These are phyloP conservation scores for Dissoconium aciculare DNA, from an alignment of 2,329 filamentous ascomycete genomes.

Conservation along the genomic window DNA sequence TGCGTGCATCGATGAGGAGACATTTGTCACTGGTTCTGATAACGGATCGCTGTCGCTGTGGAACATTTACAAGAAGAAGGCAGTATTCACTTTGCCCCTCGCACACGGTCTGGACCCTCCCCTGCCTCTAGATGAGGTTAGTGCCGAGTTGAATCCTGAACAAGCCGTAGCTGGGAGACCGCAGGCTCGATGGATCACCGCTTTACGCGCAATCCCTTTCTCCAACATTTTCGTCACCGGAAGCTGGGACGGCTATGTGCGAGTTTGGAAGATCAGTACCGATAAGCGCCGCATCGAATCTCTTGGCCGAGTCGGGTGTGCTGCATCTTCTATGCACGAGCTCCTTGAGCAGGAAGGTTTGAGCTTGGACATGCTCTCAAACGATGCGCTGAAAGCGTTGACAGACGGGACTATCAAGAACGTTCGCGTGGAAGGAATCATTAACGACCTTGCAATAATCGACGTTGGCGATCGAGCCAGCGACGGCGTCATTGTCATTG, in stretches of 20 bases:
- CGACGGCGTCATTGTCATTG: conserved; percentile 63
- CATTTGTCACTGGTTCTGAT: conserved; percentile 86
- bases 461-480: conserved; percentile 66
- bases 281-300: conserved; percentile 68
- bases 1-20: conserved; percentile 73
- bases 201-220: conserved; percentile 71
- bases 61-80: conserved; percentile 89
- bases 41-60: conserved; percentile 77
- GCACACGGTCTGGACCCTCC: conserved; percentile 75
- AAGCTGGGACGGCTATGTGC: conserved; percentile 82
- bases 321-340: conserved; percentile 10
- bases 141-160: conserved; percentile 53
- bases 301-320: conserved; percentile 43
- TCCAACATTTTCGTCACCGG: conserved; percentile 81
- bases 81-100: conserved; percentile 60
- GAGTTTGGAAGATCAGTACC: conserved; percentile 70
- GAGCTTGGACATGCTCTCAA: conserved; percentile 7
- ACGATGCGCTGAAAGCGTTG: conserved; percentile 11
- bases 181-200: conserved; percentile 73
- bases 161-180: conserved; percentile 34
- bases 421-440: conserved; percentile 49
- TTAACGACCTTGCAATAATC: conserved; percentile 80
- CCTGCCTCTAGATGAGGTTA: conserved; percentile 51
- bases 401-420: conserved; percentile 10
- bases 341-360: conserved; percentile 10